These are phyloP conservation scores for Apiospora kogelbergensis DNA, from an alignment of 2,329 filamentous ascomycete genomes.

Conservation along the genomic window DNA sequence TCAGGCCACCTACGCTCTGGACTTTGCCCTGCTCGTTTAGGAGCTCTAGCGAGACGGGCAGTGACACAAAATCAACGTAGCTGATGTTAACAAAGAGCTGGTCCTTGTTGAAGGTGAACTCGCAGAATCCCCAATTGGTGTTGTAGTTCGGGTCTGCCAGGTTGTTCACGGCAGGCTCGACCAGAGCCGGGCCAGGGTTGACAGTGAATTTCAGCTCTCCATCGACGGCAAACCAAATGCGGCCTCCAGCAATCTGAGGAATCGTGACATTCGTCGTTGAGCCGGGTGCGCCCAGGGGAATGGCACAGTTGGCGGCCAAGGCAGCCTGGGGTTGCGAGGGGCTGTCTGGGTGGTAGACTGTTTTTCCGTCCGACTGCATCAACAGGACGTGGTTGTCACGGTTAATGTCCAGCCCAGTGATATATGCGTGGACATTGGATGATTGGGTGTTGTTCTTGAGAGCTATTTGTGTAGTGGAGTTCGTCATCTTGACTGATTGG, in stretches of 20 bases:
- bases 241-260: slow-evolving; percentile 68
- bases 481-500: slow-evolving; percentile 29
- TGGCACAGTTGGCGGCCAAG: slow-evolving; percentile 59
- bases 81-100: slow-evolving; percentile 65
- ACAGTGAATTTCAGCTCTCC: slow-evolving; percentile 64
- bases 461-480: slow-evolving; percentile 55
- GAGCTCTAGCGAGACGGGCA: slow-evolving; percentile 61
- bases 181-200: slow-evolving; percentile 70
- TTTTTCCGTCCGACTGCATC: slow-evolving; percentile 64
- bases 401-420: slow-evolving; percentile 66
- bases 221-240: slow-evolving; percentile 70
- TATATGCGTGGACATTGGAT: slow-evolving; percentile 63
- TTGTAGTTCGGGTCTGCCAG: slow-evolving; percentile 61
- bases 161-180: slow-evolving; percentile 74
- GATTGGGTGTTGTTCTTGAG: slow-evolving; percentile 67
- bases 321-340: slow-evolving; percentile 51
- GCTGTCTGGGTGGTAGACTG: slow-evolving; percentile 63
- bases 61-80: slow-evolving; percentile 73
- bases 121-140: slow-evolving; percentile 65
- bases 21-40: slow-evolving; percentile 43
- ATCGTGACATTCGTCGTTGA: slow-evolving; percentile 60
- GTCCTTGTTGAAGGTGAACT: slow-evolving; percentile 59
- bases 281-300: slow-evolving; percentile 62
- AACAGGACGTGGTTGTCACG: slow-evolving; percentile 61
- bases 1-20: slow-evolving; percentile 50